Evolutionary conservation across 1,284 basidiomycete genomes (phyloP), one percentile per base, ranked within the genome.

Genomic region (Pterulicium gracile): DNA sequence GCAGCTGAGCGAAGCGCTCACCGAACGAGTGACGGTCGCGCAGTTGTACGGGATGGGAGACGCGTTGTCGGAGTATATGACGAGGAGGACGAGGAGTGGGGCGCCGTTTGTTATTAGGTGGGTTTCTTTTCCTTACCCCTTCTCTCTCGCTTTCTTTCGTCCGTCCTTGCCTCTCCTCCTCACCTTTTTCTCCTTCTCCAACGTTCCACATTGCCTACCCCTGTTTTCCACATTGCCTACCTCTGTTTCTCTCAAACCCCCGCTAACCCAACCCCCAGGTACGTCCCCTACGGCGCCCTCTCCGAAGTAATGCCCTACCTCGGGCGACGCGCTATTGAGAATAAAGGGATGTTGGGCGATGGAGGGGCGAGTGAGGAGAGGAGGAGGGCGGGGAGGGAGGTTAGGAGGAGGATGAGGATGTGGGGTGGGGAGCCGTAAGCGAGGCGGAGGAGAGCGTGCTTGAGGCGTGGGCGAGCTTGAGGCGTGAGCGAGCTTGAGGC

Each of bases 41-140:
- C 92, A 96, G 65, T 65, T 96, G 15, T 92, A 85, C 56, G 92
- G 91, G 4, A 92, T 93, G 88, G 77, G 79, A 47, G 89, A 92
- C 57, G 77, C 81, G 44, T 64, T 96, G 47, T 88, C 88, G 3
- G 72, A 86, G 53, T 71, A 76, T 50, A 68, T 94, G 22, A 78
- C 79, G 4, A 62, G 66, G 5, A 70, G 69, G 39, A 81, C 79
- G 17, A 68, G 66, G 42, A 70, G 77, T 3, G 59, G 63, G 3
- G 66, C 75, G 12, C 90, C 89, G 0, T 75, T 88, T 49, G 78
- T 88, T 1, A 72, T 90, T 64, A 93, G 92, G 72, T 81, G 51
- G 22, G 71, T 63, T 17, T 27, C n/a, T n/a, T 18, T 39, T 32
- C 13, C 44, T 42, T 44, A 39, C n/a, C 41, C 21, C 18, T 45